Evolutionary conservation across 2,329 filamentous ascomycete genomes (phyloP).

Genomic region (Rutstroemia sydowiana): DNA sequence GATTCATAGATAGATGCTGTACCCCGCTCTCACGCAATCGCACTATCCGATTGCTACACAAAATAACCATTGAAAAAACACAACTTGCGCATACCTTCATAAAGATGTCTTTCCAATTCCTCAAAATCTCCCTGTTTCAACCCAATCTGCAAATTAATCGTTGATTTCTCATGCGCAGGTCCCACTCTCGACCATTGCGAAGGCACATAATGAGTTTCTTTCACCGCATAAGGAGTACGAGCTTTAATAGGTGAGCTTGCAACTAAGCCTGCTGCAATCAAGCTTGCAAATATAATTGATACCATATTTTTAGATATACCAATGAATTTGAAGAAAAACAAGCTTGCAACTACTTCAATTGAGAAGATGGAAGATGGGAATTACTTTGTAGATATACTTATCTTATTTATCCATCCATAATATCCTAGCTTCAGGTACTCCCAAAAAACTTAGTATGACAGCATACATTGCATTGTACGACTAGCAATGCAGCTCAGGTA

Average conservation of each 20-base stretch:
- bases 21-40: neutral
- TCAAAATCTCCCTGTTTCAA: constrained; percentile 11
- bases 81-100: constrained; percentile 2
- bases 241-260: constrained; percentile 9
- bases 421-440: no score
- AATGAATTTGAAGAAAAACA: no score
- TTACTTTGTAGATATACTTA: no score
- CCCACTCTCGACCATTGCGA: constrained; percentile 7
- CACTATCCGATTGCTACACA: neutral
- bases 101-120: constrained; percentile 10
- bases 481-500: no score
- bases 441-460: no score
- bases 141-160: constrained; percentile 10
- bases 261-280: neutral
- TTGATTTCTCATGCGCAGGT: neutral
- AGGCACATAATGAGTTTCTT: constrained; percentile 9
- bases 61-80: neutral
- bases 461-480: no score
- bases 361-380: no score
- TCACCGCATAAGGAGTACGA: constrained; percentile 10
- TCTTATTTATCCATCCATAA: no score
- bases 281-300: constrained; percentile 3
- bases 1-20: no score
- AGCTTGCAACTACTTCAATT: no score
- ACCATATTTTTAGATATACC: no score